These are phyloP conservation scores for Oemleria cerasiformis DNA, from an alignment of 306 rosid genomes.

Conservation along the genomic window DNA sequence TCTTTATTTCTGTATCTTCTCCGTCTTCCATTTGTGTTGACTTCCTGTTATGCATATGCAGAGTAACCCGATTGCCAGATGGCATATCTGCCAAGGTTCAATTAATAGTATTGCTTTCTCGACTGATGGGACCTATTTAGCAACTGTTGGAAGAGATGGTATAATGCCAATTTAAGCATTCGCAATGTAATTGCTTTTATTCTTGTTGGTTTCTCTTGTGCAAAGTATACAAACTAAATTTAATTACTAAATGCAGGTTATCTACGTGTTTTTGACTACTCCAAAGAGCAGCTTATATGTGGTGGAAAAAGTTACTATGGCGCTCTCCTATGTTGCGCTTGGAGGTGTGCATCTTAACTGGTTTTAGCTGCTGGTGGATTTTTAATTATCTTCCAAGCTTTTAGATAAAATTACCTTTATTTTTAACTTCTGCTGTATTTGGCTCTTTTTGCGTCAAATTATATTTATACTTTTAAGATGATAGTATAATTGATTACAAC, in stretches of 20 bases:
- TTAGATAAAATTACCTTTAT: slow-evolving; percentile 11
- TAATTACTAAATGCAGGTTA: slow-evolving; percentile 55
- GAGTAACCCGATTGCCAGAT: slow-evolving; percentile 94
- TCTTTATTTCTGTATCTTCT: slow-evolving; percentile 7
- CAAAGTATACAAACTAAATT: slow-evolving; percentile 20
- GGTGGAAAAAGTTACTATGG: slow-evolving; percentile 99
- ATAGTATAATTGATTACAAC: slow-evolving; percentile 13
- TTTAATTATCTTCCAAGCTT: slow-evolving; percentile 4
- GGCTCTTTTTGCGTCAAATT: background rate
- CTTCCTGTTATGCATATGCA: slow-evolving; percentile 33
- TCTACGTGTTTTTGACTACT: slow-evolving; percentile 88
- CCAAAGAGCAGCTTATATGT: slow-evolving; percentile 80
- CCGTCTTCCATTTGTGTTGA: background rate
- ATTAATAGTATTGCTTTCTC: slow-evolving; percentile 87
- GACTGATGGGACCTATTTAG: slow-evolving; percentile 66
- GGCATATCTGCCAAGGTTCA: slow-evolving; percentile 96
- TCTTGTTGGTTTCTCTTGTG: background rate
- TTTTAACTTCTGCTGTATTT: background rate
- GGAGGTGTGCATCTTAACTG: slow-evolving; percentile 62
- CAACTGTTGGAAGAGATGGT: slow-evolving; percentile 98
- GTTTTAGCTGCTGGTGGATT: slow-evolving; percentile 15
- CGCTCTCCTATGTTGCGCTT: slow-evolving; percentile 90
- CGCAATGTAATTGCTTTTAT: slow-evolving; percentile 3
- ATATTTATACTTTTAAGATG: slow-evolving; percentile 9
- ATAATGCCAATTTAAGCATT: slow-evolving; percentile 26